Conservation (phyloP, 768 basidiomycete genomes). For the Porpolomopsis calyptriformis region DNA sequence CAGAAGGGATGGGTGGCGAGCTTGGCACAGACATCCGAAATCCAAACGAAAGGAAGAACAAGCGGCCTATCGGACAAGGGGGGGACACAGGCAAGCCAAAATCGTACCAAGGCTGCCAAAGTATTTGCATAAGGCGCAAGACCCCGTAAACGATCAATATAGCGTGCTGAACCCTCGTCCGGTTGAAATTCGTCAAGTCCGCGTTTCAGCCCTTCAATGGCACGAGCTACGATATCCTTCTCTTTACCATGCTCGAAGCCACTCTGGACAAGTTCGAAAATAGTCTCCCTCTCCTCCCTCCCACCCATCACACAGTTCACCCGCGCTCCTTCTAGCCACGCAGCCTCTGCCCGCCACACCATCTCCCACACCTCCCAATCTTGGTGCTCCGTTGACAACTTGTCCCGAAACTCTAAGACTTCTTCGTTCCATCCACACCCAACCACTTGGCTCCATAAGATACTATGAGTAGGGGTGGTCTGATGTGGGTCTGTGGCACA, state of each 20-base stretch:
- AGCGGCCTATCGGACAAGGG: slow-evolving; percentile 28
- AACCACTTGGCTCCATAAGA: slow-evolving; percentile 81
- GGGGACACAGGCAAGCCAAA: slow-evolving; percentile 57
- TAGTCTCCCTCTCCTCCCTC: slow-evolving; percentile 43
- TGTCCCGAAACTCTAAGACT: slow-evolving; percentile 29
- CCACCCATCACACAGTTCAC: slow-evolving; percentile 65
- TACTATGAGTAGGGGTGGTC: slow-evolving; percentile 77
- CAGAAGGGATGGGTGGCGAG: slow-evolving; percentile 45
- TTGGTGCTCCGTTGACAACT: slow-evolving; percentile 21
- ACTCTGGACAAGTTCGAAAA: slow-evolving; percentile 24
- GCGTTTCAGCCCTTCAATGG: slow-evolving; percentile 26
- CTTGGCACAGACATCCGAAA: slow-evolving; percentile 42
- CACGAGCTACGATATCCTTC: slow-evolving; percentile 25
- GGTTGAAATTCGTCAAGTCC: slow-evolving; percentile 10
- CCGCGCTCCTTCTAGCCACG: slow-evolving; percentile 69
- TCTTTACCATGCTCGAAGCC: slow-evolving; percentile 34
- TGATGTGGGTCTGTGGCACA: slow-evolving; percentile 88
- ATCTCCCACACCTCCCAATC: slow-evolving; percentile 36
- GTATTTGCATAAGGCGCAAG: slow-evolving; percentile 27
- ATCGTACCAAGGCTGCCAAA: slow-evolving; percentile 41
- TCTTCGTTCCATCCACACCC: slow-evolving; percentile 69
- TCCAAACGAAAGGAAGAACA: slow-evolving; percentile 42
- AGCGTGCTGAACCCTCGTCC: slow-evolving; percentile 11
- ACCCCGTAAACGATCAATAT: slow-evolving; percentile 15
- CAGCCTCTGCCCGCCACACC: slow-evolving; percentile 43